phyloP scores from a whole-genome alignment of 768 basidiomycete genomes.

The Leccinum ochraceum region DNA sequence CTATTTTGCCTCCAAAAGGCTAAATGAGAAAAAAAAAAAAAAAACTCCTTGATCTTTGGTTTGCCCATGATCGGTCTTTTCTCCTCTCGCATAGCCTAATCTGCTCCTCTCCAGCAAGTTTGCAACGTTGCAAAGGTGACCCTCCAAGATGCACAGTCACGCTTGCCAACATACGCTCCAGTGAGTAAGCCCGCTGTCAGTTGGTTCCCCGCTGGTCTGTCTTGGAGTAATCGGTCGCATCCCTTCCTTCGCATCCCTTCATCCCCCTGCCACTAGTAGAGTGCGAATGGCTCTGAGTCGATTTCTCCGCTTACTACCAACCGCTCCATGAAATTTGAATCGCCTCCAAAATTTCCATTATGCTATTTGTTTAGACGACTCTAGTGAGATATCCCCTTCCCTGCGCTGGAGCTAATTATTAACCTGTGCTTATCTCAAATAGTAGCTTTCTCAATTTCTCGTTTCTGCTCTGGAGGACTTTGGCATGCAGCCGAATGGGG shows the following conservation, averaged over 20 bases:
- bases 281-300: too few relatives aligned
- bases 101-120: not conserved
- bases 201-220: too few relatives aligned
- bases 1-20: too few relatives aligned
- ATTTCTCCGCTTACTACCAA: not conserved
- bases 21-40: too few relatives aligned
- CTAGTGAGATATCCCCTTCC: too few relatives aligned
- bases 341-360: not conserved
- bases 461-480: slow-evolving; percentile 3
- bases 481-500: not conserved
- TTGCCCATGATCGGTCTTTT: not conserved
- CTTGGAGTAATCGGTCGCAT: not conserved
- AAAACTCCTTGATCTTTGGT: too few relatives aligned
- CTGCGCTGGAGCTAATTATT: not conserved
- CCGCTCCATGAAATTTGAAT: not conserved
- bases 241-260: not conserved
- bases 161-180: not conserved
- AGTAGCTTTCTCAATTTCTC: not conserved
- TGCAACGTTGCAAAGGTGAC: not conserved
- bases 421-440: not conserved
- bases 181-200: not conserved
- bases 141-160: not conserved
- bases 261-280: too few relatives aligned
- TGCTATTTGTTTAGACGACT: not conserved
- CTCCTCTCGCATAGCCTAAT: not conserved